A percentile compares a stretch with the other conserved stretches of the same genome.
Conservation (phyloP, 2,329 filamentous ascomycete species). For the Ophiosphaerella herpotricha region DNA sequence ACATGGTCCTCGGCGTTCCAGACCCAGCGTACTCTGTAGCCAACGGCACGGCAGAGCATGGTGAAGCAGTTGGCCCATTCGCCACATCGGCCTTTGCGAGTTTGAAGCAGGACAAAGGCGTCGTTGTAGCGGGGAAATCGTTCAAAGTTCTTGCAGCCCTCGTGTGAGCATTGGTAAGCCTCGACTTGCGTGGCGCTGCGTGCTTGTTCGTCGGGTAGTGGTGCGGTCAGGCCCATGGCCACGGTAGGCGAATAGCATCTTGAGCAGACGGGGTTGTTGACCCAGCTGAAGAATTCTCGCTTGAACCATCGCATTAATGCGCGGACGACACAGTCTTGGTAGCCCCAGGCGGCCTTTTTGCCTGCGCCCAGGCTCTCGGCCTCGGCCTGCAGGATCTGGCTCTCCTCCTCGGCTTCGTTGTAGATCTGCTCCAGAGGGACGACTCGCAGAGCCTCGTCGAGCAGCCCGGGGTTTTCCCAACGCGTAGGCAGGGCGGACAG, state of each 20-base stretch:
- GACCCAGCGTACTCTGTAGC: constrained; percentile 90
- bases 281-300: constrained; percentile 91
- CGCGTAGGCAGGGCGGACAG: constrained; percentile 87
- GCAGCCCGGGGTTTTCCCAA: constrained; percentile 92
- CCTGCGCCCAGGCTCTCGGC: constrained; percentile 84
- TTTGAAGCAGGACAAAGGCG: constrained; percentile 89
- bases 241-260: constrained; percentile 82
- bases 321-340: constrained; percentile 94
- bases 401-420: constrained; percentile 90
- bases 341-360: constrained; percentile 86
- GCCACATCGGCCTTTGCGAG: constrained; percentile 80
- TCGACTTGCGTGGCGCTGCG: constrained; percentile 87
- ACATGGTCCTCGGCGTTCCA: constrained; percentile 98
- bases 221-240: constrained; percentile 79
- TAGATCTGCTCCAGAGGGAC: constrained; percentile 93
- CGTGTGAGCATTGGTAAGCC: constrained; percentile 82
- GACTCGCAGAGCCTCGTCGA: constrained; percentile 86
- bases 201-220: constrained; percentile 85
- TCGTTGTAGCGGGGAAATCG: constrained; percentile 94
- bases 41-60: constrained; percentile 94
- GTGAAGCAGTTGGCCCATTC: constrained; percentile 99
- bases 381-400: constrained; percentile 82
- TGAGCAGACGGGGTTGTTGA: constrained; percentile 90
- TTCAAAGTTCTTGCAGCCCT: constrained; percentile 76
- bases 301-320: constrained; percentile 96